A percentile compares a stretch with the other conserved stretches of the same genome.
These are phyloP conservation scores for Globisporangium carolinianum DNA, from an alignment of 352 stramenopile species.

Conservation along the genomic window DNA sequence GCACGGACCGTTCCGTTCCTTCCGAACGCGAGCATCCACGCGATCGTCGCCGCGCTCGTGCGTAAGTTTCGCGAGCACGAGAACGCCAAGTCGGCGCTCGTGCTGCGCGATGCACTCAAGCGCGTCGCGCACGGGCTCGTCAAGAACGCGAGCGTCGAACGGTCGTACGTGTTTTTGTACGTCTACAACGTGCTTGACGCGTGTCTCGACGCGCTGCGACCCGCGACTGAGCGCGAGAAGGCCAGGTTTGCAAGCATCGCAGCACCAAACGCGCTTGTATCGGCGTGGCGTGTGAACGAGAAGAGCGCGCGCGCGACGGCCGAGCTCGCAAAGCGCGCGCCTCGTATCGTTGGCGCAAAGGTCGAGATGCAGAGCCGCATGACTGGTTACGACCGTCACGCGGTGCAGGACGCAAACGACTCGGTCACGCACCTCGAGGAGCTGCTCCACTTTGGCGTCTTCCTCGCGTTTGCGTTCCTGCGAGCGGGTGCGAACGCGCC, in stretches of 20 bases:
- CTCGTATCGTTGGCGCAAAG: constrained; percentile 36
- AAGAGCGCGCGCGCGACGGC: constrained; percentile 60
- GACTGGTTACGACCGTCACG: constrained; percentile 74
- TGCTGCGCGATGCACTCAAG: constrained; percentile 75
- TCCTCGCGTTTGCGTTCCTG: constrained; percentile 70
- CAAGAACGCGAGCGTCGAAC: constrained; percentile 80
- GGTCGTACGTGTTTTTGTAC: constrained; percentile 82
- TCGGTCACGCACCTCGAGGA: constrained; percentile 69
- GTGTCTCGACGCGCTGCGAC: constrained; percentile 65
- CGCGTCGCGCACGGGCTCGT: constrained; percentile 67
- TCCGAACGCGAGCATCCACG: constrained; percentile 76
- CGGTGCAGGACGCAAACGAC: constrained; percentile 43
- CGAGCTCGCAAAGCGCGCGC: constrained; percentile 55
- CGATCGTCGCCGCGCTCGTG: constrained; percentile 64
- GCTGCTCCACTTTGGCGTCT: constrained; percentile 82
- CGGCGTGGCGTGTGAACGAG: constrained; percentile 75
- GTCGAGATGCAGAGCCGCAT: constrained; percentile 64
- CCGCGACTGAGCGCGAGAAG: constrained; percentile 58
- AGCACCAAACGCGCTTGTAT: constrained; percentile 24
- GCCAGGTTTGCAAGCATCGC: constrained; percentile 35
- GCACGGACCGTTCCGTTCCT: constrained; percentile 80
- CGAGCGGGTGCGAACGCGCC: constrained; percentile 20
- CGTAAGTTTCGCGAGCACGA: constrained; percentile 64
- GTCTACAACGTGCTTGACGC: constrained; percentile 78
- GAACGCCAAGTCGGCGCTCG: constrained; percentile 41